Conservation (phyloP, 169 alveolate genomes). For the Besnoitia besnoiti region DNA sequence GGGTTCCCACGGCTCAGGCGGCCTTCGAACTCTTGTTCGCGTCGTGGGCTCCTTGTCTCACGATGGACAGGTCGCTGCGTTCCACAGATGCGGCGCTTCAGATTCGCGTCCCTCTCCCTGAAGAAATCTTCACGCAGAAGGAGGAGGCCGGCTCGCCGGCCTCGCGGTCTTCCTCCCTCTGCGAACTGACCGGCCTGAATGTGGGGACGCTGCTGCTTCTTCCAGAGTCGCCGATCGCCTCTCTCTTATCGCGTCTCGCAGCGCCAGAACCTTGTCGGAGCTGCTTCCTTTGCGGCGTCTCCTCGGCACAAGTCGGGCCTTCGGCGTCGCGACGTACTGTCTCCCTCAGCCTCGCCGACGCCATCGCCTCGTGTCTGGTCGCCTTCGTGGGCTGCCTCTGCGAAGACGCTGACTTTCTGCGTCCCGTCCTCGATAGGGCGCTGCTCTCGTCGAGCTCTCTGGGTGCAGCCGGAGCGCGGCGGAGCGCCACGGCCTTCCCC, state of each 20-base stretch:
- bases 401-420: background rate
- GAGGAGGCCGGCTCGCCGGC: background rate
- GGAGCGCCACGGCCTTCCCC: slow-evolving; percentile 3
- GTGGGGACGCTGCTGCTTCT: background rate
- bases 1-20: slow-evolving; percentile 3
- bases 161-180: background rate
- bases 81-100: background rate
- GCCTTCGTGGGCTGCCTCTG: background rate
- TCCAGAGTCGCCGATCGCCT: background rate
- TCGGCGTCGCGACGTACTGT: background rate
- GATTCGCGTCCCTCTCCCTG: background rate
- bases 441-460: background rate
- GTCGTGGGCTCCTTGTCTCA: background rate
- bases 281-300: background rate
- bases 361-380: background rate
- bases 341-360: slow-evolving; percentile 6
- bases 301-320: background rate
- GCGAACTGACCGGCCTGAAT: background rate
- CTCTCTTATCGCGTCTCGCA: background rate
- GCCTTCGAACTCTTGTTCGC: slow-evolving; percentile 14
- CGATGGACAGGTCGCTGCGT: background rate
- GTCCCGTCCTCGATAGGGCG: background rate
- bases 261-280: background rate
- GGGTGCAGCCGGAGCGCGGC: background rate
- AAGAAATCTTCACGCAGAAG: background rate